phyloP scores from a whole-genome alignment of 2,329 filamentous ascomycete species.

The Elsinoe australis region DNA sequence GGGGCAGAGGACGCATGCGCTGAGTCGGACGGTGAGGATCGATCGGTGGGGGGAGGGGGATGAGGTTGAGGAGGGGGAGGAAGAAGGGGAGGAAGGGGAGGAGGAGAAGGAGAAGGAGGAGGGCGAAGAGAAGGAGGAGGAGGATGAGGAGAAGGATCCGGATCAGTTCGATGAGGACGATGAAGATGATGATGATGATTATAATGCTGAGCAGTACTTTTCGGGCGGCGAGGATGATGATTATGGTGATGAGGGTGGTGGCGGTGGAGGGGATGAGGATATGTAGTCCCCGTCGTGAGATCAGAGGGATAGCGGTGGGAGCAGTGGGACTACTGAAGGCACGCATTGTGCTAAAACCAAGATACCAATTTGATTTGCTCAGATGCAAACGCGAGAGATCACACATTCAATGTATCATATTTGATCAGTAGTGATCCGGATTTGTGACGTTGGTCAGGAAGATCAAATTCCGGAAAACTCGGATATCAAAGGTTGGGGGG shows the following conservation, averaged over 20 bases:
- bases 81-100: conserved; percentile 33
- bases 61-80: conserved; percentile 40
- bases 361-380: too few species aligned
- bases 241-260: conserved; percentile 46
- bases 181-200: conserved; percentile 51
- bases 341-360: too few species aligned
- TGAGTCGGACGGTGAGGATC: conserved; percentile 14
- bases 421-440: too few species aligned
- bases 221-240: conserved; percentile 52
- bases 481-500: too few species aligned
- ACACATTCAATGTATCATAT: too few species aligned
- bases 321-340: too few species aligned
- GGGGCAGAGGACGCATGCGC: conserved; percentile 7
- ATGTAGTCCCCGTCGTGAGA: too few species aligned
- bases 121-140: conserved; percentile 44
- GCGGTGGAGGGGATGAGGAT: conserved; percentile 39
- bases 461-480: too few species aligned
- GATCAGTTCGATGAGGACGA: conserved; percentile 52
- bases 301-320: too few species aligned
- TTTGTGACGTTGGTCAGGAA: too few species aligned
- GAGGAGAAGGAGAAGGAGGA: conserved; percentile 36
- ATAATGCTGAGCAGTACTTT: conserved; percentile 59
- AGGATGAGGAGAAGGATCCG: conserved; percentile 52
- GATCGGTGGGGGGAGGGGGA: conserved; percentile 13
- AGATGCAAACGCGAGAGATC: too few species aligned